Conservation (phyloP, 1,284 basidiomycete species). For the Stygiomarasmius scandens region DNA sequence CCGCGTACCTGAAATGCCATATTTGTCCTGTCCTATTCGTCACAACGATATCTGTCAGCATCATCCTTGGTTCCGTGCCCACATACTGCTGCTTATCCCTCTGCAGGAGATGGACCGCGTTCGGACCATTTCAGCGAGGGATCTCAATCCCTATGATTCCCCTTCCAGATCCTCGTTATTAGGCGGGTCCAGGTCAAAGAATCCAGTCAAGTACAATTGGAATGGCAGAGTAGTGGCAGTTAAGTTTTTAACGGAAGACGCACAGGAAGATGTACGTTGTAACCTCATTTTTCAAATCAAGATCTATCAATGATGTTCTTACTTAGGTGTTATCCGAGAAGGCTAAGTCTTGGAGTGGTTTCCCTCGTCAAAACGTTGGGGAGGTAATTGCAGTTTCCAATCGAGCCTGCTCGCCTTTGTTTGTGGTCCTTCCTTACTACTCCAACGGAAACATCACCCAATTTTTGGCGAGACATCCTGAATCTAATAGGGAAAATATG, state of each 20-base stretch:
- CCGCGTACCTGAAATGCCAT: background rate
- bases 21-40: background rate
- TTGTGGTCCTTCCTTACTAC: conserved; percentile 22
- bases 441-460: conserved; percentile 22
- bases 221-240: conserved; percentile 23
- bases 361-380: conserved; percentile 24
- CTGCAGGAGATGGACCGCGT: background rate
- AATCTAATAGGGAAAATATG: conserved; percentile 20
- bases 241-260: conserved; percentile 22
- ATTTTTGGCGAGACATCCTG: conserved; percentile 20
- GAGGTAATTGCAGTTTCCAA: conserved; percentile 25
- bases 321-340: conserved; percentile 20
- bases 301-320: too few species aligned
- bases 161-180: background rate
- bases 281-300: too few species aligned
- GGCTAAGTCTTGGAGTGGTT: conserved; percentile 21
- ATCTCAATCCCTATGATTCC: background rate
- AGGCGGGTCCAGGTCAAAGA: background rate
- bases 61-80: background rate
- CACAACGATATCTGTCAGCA: background rate
- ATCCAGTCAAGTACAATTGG: conserved; percentile 17
- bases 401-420: conserved; percentile 23
- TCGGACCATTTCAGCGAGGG: background rate
- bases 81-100: background rate
- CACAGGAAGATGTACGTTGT: conserved; percentile 17